These are phyloP conservation scores for Fusarium camptoceras DNA, from an alignment of 2,329 filamentous ascomycete genomes.

Conservation along the genomic window DNA sequence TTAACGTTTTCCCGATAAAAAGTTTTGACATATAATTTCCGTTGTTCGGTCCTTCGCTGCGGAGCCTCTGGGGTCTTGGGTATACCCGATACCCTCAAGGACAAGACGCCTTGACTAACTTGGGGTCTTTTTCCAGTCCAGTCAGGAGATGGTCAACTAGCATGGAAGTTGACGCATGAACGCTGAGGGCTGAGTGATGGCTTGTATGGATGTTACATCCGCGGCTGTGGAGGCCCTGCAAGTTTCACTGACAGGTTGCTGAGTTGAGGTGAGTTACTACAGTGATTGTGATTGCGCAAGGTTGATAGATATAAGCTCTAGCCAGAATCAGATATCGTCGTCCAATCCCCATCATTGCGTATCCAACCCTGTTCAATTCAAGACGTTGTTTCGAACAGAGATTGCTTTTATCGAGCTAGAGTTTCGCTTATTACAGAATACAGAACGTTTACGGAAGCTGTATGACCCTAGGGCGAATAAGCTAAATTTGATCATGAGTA, in stretches of 20 bases:
- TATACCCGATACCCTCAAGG: slow-evolving; percentile 1
- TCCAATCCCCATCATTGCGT: slow-evolving; percentile 10
- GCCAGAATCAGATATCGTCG: neutral
- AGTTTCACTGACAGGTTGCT: slow-evolving; percentile 33
- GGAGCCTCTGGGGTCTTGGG: neutral
- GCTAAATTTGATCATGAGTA: slow-evolving; percentile 8
- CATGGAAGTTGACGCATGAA: slow-evolving; percentile 20
- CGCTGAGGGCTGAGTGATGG: neutral
- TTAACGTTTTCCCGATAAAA: slow-evolving; percentile 4
- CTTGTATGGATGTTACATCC: slow-evolving; percentile 20
- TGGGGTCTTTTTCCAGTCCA: neutral
- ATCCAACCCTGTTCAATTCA: slow-evolving; percentile 5
- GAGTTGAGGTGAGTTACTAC: slow-evolving; percentile 23
- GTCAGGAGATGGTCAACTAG: slow-evolving; percentile 1
- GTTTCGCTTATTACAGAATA: slow-evolving; percentile 7
- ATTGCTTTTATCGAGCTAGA: slow-evolving; percentile 7
- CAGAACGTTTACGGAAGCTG: slow-evolving; percentile 9
- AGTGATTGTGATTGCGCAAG: slow-evolving; percentile 13
- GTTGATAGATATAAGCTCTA: slow-evolving; percentile 4
- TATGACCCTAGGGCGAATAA: slow-evolving; percentile 14
- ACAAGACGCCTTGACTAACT: neutral
- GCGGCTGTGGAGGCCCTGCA: slow-evolving; percentile 10
- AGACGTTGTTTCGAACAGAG: slow-evolving; percentile 23
- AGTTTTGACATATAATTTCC: slow-evolving; percentile 12
- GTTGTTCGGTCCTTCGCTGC: slow-evolving; percentile 6